A percentile compares a stretch with the other conserved stretches of the same genome.
phyloP scores from a whole-genome alignment of 306 rosid species.

The Quercus ilex region DNA sequence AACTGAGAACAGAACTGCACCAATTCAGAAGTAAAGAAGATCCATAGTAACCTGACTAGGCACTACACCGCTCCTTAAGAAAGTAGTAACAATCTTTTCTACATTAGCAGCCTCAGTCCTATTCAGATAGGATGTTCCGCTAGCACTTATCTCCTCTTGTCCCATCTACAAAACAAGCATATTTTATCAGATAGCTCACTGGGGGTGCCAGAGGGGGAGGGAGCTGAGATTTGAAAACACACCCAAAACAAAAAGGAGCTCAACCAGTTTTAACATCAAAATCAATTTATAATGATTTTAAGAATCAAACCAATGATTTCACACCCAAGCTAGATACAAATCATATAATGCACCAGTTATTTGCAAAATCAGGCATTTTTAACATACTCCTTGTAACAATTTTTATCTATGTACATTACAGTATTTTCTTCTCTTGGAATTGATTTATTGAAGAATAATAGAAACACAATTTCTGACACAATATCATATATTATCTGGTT shows the following conservation, averaged over 20 bases:
- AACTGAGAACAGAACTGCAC: too few relatives aligned
- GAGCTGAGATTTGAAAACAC: background rate
- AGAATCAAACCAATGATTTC: too few relatives aligned
- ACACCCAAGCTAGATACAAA: background rate
- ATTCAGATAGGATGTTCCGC: conserved; percentile 94
- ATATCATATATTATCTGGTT: too few relatives aligned
- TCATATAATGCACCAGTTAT: background rate
- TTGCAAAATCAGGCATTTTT: background rate
- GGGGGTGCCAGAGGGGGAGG: background rate
- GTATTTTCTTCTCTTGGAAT: too few relatives aligned
- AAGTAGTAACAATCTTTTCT: conserved; percentile 97
- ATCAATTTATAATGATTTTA: too few relatives aligned
- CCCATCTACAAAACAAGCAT: conserved; percentile 71
- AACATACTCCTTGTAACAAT: too few relatives aligned
- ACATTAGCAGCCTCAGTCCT: conserved; percentile 99
- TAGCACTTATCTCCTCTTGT: conserved; percentile 99
- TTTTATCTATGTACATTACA: too few relatives aligned
- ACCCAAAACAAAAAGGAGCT: background rate
- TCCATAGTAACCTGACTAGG: conserved; percentile 76
- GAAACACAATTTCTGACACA: too few relatives aligned
- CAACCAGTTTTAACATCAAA: too few relatives aligned
- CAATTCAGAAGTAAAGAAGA: background rate
- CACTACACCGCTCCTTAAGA: conserved; percentile 93
- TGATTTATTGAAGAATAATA: too few relatives aligned
- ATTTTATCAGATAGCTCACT: background rate